Evolutionary conservation across 2,329 filamentous ascomycete genomes (phyloP).

Genomic region (Penicillium sp.): DNA sequence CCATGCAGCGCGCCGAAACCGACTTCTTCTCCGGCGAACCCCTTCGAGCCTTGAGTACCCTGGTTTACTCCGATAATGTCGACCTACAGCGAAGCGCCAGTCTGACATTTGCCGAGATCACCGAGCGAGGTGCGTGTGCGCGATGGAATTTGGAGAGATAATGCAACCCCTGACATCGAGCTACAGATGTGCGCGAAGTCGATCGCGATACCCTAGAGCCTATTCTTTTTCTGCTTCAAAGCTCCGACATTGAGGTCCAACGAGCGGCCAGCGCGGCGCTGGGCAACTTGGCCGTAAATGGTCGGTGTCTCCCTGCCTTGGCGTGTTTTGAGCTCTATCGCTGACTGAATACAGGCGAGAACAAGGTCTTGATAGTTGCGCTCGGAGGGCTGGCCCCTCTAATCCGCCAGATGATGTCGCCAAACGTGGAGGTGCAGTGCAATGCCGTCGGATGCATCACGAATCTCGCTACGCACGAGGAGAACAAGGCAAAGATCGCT

Average conservation of each 20-base stretch:
- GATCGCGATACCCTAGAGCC: constrained; percentile 92
- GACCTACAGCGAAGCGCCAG: constrained; percentile 96
- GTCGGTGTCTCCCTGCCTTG: constrained; percentile 48
- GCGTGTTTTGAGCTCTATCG: constrained; percentile 17
- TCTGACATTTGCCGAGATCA: constrained; percentile 98
- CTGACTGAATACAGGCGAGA: constrained; percentile 71
- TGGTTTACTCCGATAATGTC: constrained; percentile 98
- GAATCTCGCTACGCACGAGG: constrained; percentile 95
- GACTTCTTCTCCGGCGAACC: constrained; percentile 98
- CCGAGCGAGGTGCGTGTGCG: constrained; percentile 74
- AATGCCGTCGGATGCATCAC: constrained; percentile 99
- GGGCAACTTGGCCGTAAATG: constrained; percentile 94
- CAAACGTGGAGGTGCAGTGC: constrained; percentile 97
- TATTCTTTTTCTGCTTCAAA: constrained; percentile 92
- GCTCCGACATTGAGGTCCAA: constrained; percentile 94
- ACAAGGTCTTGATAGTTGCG: constrained; percentile 94
- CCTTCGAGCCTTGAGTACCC: constrained; percentile 84
- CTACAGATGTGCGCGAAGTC: constrained; percentile 88
- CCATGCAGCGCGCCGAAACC: constrained; percentile 77
- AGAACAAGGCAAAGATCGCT: constrained; percentile 98
- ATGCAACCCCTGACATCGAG: constrained; percentile 19
- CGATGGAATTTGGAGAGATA: constrained; percentile 1
- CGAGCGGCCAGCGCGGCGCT: constrained; percentile 92
- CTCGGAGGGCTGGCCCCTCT: constrained; percentile 85
- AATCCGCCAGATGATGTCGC: constrained; percentile 96